Base-by-base conservation (phyloP, 306 rosid species). In the Crataegus laevigata region DNA sequence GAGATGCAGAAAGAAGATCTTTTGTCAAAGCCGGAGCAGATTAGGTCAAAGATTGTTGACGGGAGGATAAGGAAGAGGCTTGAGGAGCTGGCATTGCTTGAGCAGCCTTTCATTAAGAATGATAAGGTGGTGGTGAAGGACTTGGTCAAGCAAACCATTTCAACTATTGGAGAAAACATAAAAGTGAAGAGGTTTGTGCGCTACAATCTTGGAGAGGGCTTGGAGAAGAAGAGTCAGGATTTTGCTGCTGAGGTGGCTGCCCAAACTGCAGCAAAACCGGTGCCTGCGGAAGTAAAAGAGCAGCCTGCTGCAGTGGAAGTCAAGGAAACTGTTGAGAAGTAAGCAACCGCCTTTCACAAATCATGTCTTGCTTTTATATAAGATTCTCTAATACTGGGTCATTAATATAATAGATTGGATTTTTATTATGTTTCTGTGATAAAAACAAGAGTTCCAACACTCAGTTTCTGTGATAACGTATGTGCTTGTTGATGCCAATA, bases 171-270 rank as follows among this genome's bases (percentile, higher is more conserved):
- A 73, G 99, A 96, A 84, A 96, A 96, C 78, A 96, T 96, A 38
- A 90, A 90, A 85, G 99, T 96, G 57, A 92, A 86, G 79, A 92
- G 99, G 77, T 96, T 92, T 78, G 93, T 92, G 71, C 85, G 96
- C 79, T 96, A 80, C 87, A 96, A 90, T 80, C 98, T 96, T 61
- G 99, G 99, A 67, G 99, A 96, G 78, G 99, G 99, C 83, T 87
- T 96, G 88, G 92, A 92, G 79, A 96, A 96, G 89, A 91, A 86
- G 87, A 96, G 96, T 75, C 98, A 92, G 82, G 97, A 92, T 82
- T 96, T 96, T 82, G 98, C 99, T 69, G 99, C 98, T 29, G 99
- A 96, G 82, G 99, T 96, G 68, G 99, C 98, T 32, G 99, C 99
- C 78, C 99, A 96, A 81, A 96, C 99, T 70, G 78, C 92, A 9